phyloP scores from a whole-genome alignment of 2,329 filamentous ascomycete genomes.

The Alternaria solani region DNA sequence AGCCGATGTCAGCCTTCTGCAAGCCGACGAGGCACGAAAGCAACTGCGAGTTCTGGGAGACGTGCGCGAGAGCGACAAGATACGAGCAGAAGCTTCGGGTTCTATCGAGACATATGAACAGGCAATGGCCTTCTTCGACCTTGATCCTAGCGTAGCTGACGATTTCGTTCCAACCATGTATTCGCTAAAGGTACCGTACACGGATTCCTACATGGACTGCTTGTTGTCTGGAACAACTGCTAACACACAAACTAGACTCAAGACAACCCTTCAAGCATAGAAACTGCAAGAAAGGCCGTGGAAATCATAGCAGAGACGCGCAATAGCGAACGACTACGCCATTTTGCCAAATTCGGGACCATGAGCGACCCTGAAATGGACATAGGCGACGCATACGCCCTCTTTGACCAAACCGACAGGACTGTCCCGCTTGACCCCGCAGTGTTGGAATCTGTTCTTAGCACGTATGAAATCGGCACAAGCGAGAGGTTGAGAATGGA shows the following conservation, averaged over 20 bases:
- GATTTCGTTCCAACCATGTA: constrained; percentile 67
- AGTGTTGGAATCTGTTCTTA: constrained; percentile 39
- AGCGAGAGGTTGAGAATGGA: constrained; percentile 56
- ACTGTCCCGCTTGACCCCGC: constrained; percentile 60
- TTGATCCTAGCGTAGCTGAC: constrained; percentile 58
- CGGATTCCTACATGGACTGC: not conserved
- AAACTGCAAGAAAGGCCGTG: constrained; percentile 64
- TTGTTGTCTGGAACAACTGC: constrained; percentile 3
- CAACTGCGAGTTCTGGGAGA: constrained; percentile 68
- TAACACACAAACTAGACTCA: constrained; percentile 51
- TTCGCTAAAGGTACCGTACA: constrained; percentile 59
- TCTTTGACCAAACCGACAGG: constrained; percentile 59
- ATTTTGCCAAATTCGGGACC: constrained; percentile 63
- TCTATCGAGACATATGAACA: constrained; percentile 69
- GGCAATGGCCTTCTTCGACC: constrained; percentile 68
- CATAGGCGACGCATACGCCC: constrained; percentile 47
- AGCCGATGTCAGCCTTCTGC: constrained; percentile 60
- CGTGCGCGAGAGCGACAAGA: constrained; percentile 63
- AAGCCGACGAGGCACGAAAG: constrained; percentile 65
- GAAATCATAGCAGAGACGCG: constrained; percentile 66
- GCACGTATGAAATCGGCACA: constrained; percentile 54
- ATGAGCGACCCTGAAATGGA: constrained; percentile 63
- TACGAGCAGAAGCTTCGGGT: constrained; percentile 66
- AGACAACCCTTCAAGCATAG: constrained; percentile 60
- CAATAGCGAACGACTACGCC: constrained; percentile 62